Percentiles rank a stretch among this genome's conserved stretches.
Evolutionary conservation across 108 stramenopile genomes (phyloP).

Genomic region (Skeletonema potamos): DNA sequence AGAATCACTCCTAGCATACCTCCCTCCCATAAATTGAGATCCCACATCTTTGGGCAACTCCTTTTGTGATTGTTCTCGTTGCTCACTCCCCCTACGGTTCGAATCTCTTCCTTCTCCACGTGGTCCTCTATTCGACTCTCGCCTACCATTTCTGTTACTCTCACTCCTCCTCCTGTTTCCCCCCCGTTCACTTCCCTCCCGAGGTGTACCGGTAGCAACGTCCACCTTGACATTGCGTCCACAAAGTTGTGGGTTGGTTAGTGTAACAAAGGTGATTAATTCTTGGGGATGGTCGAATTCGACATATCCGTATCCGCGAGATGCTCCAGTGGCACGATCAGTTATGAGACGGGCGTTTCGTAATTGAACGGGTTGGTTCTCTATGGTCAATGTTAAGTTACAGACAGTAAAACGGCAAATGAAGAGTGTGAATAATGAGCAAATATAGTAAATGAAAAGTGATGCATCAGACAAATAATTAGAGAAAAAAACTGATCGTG

Average conservation of each 20-base stretch:
- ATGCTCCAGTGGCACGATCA: conserved; percentile 22
- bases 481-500: too few species aligned
- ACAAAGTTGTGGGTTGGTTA: conserved; percentile 26
- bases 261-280: conserved; percentile 31
- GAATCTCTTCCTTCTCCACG: conserved; percentile 7
- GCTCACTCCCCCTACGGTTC: conserved; percentile 12
- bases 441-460: neutral
- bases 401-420: neutral
- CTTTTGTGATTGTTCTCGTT: neutral
- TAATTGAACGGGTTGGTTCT: conserved; percentile 7
- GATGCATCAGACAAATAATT: too few species aligned
- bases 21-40: conserved; percentile 37
- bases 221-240: conserved; percentile 74
- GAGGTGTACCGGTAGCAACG: conserved; percentile 42
- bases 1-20: conserved; percentile 24
- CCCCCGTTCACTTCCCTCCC: conserved; percentile 10
- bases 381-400: neutral
- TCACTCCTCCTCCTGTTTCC: conserved; percentile 4
- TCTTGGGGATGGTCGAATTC: conserved; percentile 40
- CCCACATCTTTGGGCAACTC: conserved; percentile 12
- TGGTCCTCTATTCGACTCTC: conserved; percentile 1
- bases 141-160: neutral
- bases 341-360: conserved; percentile 16
- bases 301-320: conserved; percentile 44
- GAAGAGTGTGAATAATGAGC: neutral